Base-by-base conservation (phyloP, 306 rosid species). In the Casuarina glauca region DNA sequence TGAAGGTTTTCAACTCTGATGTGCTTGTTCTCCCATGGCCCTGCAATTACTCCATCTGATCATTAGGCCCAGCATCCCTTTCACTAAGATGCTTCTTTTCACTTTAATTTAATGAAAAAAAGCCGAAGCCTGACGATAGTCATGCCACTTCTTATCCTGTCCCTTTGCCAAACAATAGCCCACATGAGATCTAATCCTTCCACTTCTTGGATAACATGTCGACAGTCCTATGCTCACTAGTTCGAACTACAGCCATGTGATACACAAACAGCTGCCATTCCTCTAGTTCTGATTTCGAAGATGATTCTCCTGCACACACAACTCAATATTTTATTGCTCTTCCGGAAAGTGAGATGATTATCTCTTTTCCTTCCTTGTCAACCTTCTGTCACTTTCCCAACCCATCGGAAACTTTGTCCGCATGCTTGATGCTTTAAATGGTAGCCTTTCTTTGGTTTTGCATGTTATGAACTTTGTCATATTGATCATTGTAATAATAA, bases 71-170 rank as follows among this genome's bases (percentile, higher is more conserved):
- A 9, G 39, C 66, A 73, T 75, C 42, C 44, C 77, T 53, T 38
- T 32, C 79, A 62, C 76, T 73, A 6, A 78, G 70, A 79, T 72
- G 54, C 79, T 81, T 74, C 68, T 64, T 73, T 39, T 50, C 73
- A 74, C 44, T 69, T 75, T 64, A 32, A 78, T 70, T 68, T 73
- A 82, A 82, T 84, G 82, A 74, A 79, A 69, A 26, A 79, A 69
- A 52, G 76, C 73, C 54, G 77, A 74, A 75, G 71, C 50, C 78
- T 72, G 76, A 72, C 88, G 77, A 73, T 75, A 50, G 75, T 70
- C 57, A 46, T 73, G 78, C 82, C 54, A 74, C 72, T 46, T 77
- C 83, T 75, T 90, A 80, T 85, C 89, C 50, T 74, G 74, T 89
- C 81, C 82, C 19, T 49, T 9, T 49, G 69, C 45, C 50, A 73